phyloP scores from a whole-genome alignment of 1,284 basidiomycete genomes.

The Jaminaea rosea region DNA sequence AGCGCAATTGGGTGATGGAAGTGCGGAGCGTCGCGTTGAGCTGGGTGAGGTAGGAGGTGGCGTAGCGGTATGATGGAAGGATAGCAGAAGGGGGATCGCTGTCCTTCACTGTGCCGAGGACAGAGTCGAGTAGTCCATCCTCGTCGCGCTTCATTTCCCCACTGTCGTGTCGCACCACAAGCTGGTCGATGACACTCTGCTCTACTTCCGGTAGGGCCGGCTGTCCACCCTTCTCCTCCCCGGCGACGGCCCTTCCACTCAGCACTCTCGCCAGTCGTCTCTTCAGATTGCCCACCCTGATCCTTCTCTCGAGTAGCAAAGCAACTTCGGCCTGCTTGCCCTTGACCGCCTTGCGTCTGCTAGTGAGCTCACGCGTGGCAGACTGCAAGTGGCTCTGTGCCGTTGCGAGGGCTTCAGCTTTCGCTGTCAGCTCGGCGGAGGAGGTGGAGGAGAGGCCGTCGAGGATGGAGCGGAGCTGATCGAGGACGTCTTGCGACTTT shows the following conservation, averaged over 20 bases:
- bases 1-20: constrained; percentile 68
- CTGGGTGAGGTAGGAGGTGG: constrained; percentile 7
- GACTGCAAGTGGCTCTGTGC: constrained; percentile 77
- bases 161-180: too few species aligned
- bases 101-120: constrained; percentile 1
- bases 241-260: background rate
- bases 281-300: constrained; percentile 25
- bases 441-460: constrained; percentile 80
- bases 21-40: constrained; percentile 52
- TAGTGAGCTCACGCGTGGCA: constrained; percentile 79
- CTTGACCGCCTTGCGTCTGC: constrained; percentile 59
- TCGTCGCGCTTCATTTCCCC: too few species aligned
- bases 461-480: constrained; percentile 50
- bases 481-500: constrained; percentile 84
- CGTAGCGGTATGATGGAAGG: constrained; percentile 16
- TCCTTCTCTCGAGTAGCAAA: constrained; percentile 31
- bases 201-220: background rate
- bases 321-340: constrained; percentile 31
- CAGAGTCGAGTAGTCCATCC: too few species aligned
- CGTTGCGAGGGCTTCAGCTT: constrained; percentile 74
- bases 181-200: too few species aligned
- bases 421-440: constrained; percentile 69
- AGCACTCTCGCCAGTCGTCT: constrained; percentile 11
- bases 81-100: background rate
- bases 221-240: background rate